phyloP scores from a whole-genome alignment of 2,329 filamentous ascomycete species.

The Cladosporium sphaerospermum region DNA sequence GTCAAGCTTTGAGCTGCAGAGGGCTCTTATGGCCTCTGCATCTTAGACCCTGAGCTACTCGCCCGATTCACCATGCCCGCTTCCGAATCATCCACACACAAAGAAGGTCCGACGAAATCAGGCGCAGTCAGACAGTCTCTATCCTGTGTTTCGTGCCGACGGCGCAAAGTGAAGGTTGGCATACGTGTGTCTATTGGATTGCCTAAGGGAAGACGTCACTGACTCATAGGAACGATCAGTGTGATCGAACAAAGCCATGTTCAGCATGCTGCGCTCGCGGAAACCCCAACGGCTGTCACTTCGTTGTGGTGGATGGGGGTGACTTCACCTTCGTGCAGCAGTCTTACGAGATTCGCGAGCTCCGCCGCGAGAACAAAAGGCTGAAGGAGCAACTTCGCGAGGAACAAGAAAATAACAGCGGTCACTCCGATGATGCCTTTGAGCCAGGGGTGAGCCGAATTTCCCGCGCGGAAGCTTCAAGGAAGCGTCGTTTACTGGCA shows the following conservation, averaged over 20 bases:
- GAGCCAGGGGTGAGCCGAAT: too few species aligned
- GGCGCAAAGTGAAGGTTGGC: conserved; percentile 43
- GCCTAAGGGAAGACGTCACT: not conserved
- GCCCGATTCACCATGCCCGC: too few species aligned
- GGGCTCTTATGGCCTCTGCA: too few species aligned
- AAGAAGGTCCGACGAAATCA: too few species aligned
- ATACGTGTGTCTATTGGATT: conserved; percentile 2
- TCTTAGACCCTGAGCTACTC: too few species aligned
- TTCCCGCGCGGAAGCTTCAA: too few species aligned
- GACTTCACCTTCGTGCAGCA: conserved; percentile 43
- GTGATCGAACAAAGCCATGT: conserved; percentile 45
- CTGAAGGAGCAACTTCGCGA: conserved; percentile 38
- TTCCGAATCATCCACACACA: too few species aligned
- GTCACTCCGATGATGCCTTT: not conserved
- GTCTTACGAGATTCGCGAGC: conserved; percentile 42
- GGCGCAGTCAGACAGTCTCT: conserved; percentile 36
- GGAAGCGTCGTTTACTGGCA: too few species aligned
- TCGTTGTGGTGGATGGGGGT: conserved; percentile 38
- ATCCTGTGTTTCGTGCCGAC: conserved; percentile 43
- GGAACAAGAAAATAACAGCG: conserved; percentile 15
- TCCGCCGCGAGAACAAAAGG: conserved; percentile 40
- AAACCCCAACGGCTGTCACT: conserved; percentile 42
- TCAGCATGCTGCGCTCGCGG: conserved; percentile 44
- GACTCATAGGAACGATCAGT: conserved; percentile 27
- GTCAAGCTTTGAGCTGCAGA: too few species aligned